These are phyloP conservation scores for Naematelia encephala DNA, from an alignment of 768 basidiomycete genomes.

Conservation along the genomic window DNA sequence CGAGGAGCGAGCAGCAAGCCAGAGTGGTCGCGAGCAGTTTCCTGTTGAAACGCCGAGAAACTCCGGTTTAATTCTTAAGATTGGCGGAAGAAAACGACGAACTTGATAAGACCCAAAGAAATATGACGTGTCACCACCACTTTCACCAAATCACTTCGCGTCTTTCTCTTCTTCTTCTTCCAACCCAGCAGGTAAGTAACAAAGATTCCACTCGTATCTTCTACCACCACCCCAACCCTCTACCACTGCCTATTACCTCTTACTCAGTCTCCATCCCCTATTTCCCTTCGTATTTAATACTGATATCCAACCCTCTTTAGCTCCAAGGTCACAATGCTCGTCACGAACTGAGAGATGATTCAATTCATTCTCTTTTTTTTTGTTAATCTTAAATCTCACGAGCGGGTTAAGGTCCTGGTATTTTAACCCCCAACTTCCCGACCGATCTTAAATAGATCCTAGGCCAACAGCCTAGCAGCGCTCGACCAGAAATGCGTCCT, in stretches of 20 bases:
- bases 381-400: constrained; percentile 36
- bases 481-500: constrained; percentile 52
- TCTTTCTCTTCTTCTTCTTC: neutral
- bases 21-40: too few relatives aligned
- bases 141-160: neutral
- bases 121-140: neutral
- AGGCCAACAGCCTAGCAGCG: constrained; percentile 37
- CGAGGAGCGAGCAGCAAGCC: neutral
- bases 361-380: constrained; percentile 2
- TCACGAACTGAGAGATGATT: constrained; percentile 29
- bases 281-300: neutral
- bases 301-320: constrained; percentile 13
- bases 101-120: neutral
- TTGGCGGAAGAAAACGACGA: too few relatives aligned
- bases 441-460: constrained; percentile 46
- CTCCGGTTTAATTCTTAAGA: too few relatives aligned
- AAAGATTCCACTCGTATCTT: neutral
- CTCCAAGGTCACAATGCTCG: constrained; percentile 52
- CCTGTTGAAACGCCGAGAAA: neutral
- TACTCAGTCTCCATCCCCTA: neutral
- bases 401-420: constrained; percentile 53
- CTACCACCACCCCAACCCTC: neutral
- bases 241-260: neutral
- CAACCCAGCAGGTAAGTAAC: constrained; percentile 12
- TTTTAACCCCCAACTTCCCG: constrained; percentile 45